Evolutionary conservation across 192 early-diverging fungal genomes (phyloP).

Genomic region (Coemansia sp.): DNA sequence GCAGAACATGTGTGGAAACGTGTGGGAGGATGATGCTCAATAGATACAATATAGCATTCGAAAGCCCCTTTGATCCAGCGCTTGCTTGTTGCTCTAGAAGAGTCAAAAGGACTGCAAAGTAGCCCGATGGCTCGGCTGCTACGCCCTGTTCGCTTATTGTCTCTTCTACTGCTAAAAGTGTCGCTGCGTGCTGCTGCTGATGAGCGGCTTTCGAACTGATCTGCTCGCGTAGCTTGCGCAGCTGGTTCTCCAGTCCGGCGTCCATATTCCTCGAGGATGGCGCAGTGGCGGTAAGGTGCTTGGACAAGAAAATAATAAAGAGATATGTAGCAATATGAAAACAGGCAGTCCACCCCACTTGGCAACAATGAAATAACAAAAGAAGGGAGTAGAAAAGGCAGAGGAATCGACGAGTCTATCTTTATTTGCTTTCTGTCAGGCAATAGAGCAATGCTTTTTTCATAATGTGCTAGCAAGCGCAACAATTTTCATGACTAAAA

Average conservation of each 20-base stretch:
- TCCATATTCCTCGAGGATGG: slow-evolving; percentile 25
- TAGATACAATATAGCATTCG: slow-evolving; percentile 74
- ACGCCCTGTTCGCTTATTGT: slow-evolving; percentile 78
- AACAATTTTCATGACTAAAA: too few relatives aligned
- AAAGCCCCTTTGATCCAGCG: slow-evolving; percentile 48
- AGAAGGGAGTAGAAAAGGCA: neutral
- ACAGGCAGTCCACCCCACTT: neutral
- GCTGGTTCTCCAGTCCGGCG: slow-evolving; percentile 39
- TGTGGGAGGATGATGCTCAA: slow-evolving; percentile 74
- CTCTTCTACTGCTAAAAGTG: slow-evolving; percentile 72
- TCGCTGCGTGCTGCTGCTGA: slow-evolving; percentile 79
- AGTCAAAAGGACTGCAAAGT: slow-evolving; percentile 86
- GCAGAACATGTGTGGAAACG: slow-evolving; percentile 60
- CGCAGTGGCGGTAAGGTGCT: neutral
- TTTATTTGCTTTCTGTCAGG: neutral
- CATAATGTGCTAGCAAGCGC: neutral
- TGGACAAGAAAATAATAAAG: slow-evolving; percentile 2
- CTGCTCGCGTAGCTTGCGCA: slow-evolving; percentile 59
- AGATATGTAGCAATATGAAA: slow-evolving; percentile 2
- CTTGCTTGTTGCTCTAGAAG: slow-evolving; percentile 66
- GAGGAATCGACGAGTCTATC: neutral
- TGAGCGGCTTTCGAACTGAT: slow-evolving; percentile 75
- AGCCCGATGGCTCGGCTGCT: slow-evolving; percentile 72
- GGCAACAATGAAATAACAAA: slow-evolving; percentile 5
- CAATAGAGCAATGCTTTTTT: neutral